phyloP scores from a whole-genome alignment of 805 yeast genomes.

The Komagataella kurtzmanii region DNA sequence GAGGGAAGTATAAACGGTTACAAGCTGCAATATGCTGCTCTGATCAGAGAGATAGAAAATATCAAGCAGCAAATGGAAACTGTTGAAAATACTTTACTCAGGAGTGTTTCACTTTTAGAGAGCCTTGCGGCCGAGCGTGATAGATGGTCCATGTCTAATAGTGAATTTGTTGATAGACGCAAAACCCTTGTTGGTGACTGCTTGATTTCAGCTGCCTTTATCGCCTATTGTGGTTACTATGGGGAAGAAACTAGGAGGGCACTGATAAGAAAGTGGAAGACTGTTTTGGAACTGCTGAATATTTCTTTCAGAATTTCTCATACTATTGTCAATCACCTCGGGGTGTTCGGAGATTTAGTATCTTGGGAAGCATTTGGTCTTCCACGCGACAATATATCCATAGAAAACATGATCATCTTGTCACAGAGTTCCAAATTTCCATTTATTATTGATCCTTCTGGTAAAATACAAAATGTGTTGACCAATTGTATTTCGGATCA shows the following conservation, averaged over 20 bases:
- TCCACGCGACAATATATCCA: slow-evolving; percentile 41
- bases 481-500: slow-evolving; percentile 15
- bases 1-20: slow-evolving; percentile 54
- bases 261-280: slow-evolving; percentile 22
- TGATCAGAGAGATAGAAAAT: slow-evolving; percentile 69
- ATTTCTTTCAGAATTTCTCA: not conserved
- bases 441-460: slow-evolving; percentile 63
- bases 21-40: slow-evolving; percentile 52
- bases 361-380: slow-evolving; percentile 43
- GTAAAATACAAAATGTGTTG: slow-evolving; percentile 28
- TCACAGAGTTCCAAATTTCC: slow-evolving; percentile 25
- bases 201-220: slow-evolving; percentile 46
- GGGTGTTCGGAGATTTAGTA: slow-evolving; percentile 27
- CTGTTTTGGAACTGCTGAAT: slow-evolving; percentile 5
- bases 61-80: slow-evolving; percentile 56
- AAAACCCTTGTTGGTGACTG: slow-evolving; percentile 49
- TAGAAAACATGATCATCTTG: slow-evolving; percentile 52
- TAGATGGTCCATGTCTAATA: slow-evolving; percentile 61
- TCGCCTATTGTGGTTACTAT: slow-evolving; percentile 45
- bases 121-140: slow-evolving; percentile 52
- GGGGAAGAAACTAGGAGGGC: slow-evolving; percentile 33
- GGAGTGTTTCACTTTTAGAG: slow-evolving; percentile 51
- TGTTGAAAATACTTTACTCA: slow-evolving; percentile 44
- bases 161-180: slow-evolving; percentile 31
- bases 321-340: slow-evolving; percentile 4